Conservation (phyloP, 2,329 filamentous ascomycete genomes). For the Ceratocystis smalleyi region DNA sequence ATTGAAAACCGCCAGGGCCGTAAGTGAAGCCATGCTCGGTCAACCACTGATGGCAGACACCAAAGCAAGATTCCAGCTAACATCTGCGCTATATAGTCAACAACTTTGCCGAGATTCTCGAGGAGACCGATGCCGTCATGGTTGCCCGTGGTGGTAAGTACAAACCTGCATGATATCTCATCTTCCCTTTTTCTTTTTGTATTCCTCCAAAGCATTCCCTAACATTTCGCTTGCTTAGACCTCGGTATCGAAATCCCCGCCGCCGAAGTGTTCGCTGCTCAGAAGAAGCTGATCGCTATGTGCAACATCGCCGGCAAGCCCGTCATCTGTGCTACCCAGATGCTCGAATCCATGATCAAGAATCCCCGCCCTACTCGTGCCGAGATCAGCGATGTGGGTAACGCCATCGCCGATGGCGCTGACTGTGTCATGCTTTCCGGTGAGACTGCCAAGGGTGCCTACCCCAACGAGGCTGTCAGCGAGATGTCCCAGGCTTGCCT, state of each 20-base stretch:
- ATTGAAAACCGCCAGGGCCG: constrained; percentile 98
- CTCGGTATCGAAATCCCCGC: constrained; percentile 97
- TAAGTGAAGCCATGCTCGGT: constrained; percentile 2
- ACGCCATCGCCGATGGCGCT: constrained; percentile 86
- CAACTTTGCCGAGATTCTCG: constrained; percentile 96
- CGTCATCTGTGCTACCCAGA: constrained; percentile 96
- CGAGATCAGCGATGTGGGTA: constrained; percentile 96
- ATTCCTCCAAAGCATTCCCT: background rate
- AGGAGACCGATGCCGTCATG: constrained; percentile 97
- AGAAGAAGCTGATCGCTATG: constrained; percentile 99
- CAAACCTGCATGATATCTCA: background rate
- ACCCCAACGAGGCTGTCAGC: constrained; percentile 77
- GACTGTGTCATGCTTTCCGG: constrained; percentile 99
- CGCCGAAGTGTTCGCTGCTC: constrained; percentile 94
- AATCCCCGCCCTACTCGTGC: constrained; percentile 96
- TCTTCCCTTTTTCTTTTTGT: background rate
- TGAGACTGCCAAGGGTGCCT: constrained; percentile 95
- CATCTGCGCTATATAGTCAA: constrained; percentile 39
- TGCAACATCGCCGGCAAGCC: constrained; percentile 99
- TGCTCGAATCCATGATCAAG: constrained; percentile 99
- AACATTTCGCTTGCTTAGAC: constrained; percentile 4
- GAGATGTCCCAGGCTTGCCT: constrained; percentile 99
- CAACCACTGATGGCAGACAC: background rate
- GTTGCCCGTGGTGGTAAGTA: constrained; percentile 68
- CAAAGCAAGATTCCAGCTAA: constrained; percentile 6